Base-by-base conservation (phyloP, 805 yeast genomes). In the Kregervanrija delftensis region DNA sequence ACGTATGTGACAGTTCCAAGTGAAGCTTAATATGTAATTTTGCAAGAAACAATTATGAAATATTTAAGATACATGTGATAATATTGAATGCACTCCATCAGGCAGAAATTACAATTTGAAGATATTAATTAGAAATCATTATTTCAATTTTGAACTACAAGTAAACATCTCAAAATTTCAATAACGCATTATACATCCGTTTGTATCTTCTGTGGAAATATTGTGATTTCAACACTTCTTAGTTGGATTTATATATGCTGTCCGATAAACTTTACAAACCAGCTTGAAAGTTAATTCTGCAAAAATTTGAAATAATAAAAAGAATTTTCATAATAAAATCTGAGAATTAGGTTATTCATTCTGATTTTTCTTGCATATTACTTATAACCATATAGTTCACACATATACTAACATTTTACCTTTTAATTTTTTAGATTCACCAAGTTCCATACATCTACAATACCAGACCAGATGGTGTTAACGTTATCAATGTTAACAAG, bases 381-480 rank as follows among this genome's bases (percentile, higher is more conserved):
- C 16, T 11, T 16, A 14, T 39, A 16, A 11, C 35, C 13, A 15
- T 40, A 13, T 13, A 40, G 30, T 31, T 11, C 12, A 8, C 30
- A 15, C 13, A 13, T 17, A 37, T 37, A 40, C 42, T 33, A 33
- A 40, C 39, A 11, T 39, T 49, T 52, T 17, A 33, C 46, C 53
- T 40, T 16, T 37, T 41, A 8, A 49, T 47, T 35, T 43, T 61
- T 46, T 60, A 85, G 91, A 91, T 87, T 68, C 96, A 89, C 87
- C 89, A 87, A 83, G 86, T 85, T 73, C 84, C 93, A 74, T 88
- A 88, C 81, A 96, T 91, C 65, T 86, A 77, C 91, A 86, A 88
- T 79, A 84, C 96, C 74, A 90, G 98, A 81, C 93, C 96, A 76
- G 99, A 93, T 73, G 99, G 99, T 84, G 97, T 93, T 66, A 89